Conservation (phyloP, 768 basidiomycete species). For the Amanita pseudoporphyria region DNA sequence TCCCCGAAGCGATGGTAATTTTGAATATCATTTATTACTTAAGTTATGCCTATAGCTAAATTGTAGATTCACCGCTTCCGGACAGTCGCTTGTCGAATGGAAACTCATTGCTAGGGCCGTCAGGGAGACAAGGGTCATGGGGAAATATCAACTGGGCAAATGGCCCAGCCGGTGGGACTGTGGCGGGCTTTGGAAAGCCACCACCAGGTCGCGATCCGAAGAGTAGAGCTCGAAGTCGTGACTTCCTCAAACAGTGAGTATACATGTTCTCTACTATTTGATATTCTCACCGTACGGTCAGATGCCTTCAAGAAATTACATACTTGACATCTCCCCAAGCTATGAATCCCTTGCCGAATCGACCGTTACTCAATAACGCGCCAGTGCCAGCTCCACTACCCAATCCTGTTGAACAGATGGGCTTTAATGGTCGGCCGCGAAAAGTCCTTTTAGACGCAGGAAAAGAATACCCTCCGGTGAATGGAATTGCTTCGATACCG, state of each 20-base stretch:
- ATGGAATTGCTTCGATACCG: slow-evolving; percentile 47
- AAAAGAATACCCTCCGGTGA: slow-evolving; percentile 62
- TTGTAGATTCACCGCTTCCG: slow-evolving; percentile 63
- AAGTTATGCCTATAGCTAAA: slow-evolving; percentile 4
- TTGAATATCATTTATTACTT: not conserved
- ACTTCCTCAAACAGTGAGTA: slow-evolving; percentile 93
- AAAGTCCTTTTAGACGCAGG: slow-evolving; percentile 69
- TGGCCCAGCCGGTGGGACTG: slow-evolving; percentile 32
- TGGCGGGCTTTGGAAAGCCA: slow-evolving; percentile 53
- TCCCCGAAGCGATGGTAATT: slow-evolving; percentile 73
- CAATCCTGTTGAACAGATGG: slow-evolving; percentile 66
- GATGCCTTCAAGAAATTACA: slow-evolving; percentile 95
- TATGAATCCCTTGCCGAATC: slow-evolving; percentile 91
- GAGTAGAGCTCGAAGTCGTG: slow-evolving; percentile 85
- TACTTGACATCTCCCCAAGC: slow-evolving; percentile 96
- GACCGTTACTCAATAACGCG: slow-evolving; percentile 63
- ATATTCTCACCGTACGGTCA: slow-evolving; percentile 17
- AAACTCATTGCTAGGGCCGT: slow-evolving; percentile 30
- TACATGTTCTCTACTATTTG: not conserved
- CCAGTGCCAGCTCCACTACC: slow-evolving; percentile 56
- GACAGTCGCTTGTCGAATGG: slow-evolving; percentile 63
- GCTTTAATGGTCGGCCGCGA: slow-evolving; percentile 72
- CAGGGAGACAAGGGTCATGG: slow-evolving; percentile 49
- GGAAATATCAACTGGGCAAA: slow-evolving; percentile 39
- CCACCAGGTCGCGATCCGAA: slow-evolving; percentile 89